Evolutionary conservation across 2,329 filamentous ascomycete genomes (phyloP).

Genomic region (Xylaria arbuscula): DNA sequence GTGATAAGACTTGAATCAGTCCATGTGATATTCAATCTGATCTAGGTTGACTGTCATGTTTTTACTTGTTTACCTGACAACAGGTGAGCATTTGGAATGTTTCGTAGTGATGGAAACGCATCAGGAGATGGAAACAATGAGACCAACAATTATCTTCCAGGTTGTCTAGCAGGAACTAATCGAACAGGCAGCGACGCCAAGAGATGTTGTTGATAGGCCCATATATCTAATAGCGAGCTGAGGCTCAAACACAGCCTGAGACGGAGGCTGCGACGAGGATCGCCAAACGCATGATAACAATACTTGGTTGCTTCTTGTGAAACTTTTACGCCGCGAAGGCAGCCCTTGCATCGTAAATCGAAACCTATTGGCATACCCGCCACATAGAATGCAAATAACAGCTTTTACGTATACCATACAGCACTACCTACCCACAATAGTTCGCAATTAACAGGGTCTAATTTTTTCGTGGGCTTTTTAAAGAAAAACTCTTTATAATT

Average conservation of each 20-base stretch:
- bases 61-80: slow-evolving; percentile 9
- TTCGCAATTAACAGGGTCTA: too few species aligned
- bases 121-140: not conserved
- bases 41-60: not conserved
- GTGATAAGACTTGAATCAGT: not conserved
- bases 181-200: not conserved
- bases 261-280: slow-evolving; percentile 34
- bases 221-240: slow-evolving; percentile 3
- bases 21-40: slow-evolving; percentile 3
- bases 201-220: slow-evolving; percentile 2
- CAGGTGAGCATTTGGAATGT: not conserved
- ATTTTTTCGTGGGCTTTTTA: too few species aligned
- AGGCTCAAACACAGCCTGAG: slow-evolving; percentile 34
- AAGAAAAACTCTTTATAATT: too few species aligned
- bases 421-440: too few species aligned
- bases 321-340: not conserved
- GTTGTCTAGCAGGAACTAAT: not conserved
- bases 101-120: slow-evolving; percentile 25
- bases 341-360: not conserved
- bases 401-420: too few species aligned
- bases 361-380: not conserved
- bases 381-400: not conserved
- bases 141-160: not conserved
- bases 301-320: slow-evolving; percentile 3
- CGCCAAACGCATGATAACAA: slow-evolving; percentile 27